phyloP scores from a whole-genome alignment of 139 green algal genomes.

The Chlamydomonas schloesseri region DNA sequence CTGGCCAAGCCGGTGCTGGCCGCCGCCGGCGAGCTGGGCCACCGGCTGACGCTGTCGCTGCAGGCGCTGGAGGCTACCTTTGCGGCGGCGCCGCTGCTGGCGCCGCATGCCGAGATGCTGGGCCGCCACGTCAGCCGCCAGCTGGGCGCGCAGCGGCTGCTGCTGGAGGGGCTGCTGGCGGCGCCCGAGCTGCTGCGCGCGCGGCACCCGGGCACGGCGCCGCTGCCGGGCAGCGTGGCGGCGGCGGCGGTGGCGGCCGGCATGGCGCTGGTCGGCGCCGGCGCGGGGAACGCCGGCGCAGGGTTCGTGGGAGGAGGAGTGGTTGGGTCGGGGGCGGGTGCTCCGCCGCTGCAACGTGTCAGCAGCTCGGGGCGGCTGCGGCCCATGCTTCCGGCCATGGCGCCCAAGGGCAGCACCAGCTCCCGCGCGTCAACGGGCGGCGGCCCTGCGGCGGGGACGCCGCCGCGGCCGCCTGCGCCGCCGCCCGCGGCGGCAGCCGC shows the following conservation, averaged over 20 bases:
- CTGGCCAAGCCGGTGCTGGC: slow-evolving; percentile 24
- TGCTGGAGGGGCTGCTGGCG: slow-evolving; percentile 35
- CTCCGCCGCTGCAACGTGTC: neutral
- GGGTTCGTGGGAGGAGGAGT: neutral
- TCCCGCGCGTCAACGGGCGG: neutral
- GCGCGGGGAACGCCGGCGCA: neutral
- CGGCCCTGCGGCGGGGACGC: neutral
- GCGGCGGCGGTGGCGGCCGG: neutral
- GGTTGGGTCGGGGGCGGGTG: neutral
- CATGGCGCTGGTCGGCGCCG: neutral
- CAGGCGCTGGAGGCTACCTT: slow-evolving; percentile 9
- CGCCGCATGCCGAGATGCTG: slow-evolving; percentile 27
- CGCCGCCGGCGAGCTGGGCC: neutral
- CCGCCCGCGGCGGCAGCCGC: neutral
- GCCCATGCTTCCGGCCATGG: neutral
- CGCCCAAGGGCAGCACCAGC: neutral
- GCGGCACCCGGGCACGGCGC: slow-evolving; percentile 1
- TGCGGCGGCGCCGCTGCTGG: neutral
- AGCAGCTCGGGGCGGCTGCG: slow-evolving; percentile 10
- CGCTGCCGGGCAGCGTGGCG: slow-evolving; percentile 4
- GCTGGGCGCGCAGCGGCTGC: slow-evolving; percentile 22
- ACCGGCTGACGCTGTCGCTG: slow-evolving; percentile 8
- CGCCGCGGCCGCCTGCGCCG: neutral
- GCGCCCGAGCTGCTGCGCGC: slow-evolving; percentile 23
- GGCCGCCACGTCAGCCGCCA: neutral